Evolutionary conservation across 768 basidiomycete genomes (phyloP), one percentile per base, ranked within the genome.

Genomic region (Suillus subalutaceus): DNA sequence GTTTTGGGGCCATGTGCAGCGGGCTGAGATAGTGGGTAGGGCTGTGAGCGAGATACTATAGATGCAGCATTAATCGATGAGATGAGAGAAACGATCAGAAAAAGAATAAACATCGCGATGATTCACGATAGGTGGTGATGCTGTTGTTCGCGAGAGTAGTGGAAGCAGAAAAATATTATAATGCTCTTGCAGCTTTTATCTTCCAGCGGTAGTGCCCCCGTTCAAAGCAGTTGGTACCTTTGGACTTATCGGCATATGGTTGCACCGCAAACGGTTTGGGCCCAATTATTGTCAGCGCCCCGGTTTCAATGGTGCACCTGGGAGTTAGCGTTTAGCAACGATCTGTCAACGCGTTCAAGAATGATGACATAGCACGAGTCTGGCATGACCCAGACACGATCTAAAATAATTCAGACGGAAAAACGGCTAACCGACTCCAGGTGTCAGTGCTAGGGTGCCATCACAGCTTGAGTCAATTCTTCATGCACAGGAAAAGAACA

Each of bases 21-120:
- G 9, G 62, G 32, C 23, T 18, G 58, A 16, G 38, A 53, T 30
- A 68, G 44, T 3, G 72, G 69, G n/a, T 10, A n/a, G 8, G 66
- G n/a, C 30, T 50, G 35, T 12, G 67, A 66, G 66, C 67, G 73
- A n/a, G 66, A 67, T 50, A 72, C 64, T 16, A 74, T 65, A 13
- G 65, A 58, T 23, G 66, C 70, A 32, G 71, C 73, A 60, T 69
- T 26, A 18, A 55, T n/a, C 18, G 63, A 50, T 4, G 65, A 59
- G 20, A 68, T 32, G 46, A 66, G 20, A 3, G 71, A 68, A 16
- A 69, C 10, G 2, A 55, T 58, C 40, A 65, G 30, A 16, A 68
- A n/a, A 38, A 38, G 37, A 62, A 44, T 46, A 62, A 62, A 32
- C 73, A 74, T 52, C 23, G 23, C 3, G 15, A 52, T 52, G 16